These are phyloP conservation scores for Phlebopus sp. DNA, from an alignment of 1,284 basidiomycete species.

Conservation along the genomic window DNA sequence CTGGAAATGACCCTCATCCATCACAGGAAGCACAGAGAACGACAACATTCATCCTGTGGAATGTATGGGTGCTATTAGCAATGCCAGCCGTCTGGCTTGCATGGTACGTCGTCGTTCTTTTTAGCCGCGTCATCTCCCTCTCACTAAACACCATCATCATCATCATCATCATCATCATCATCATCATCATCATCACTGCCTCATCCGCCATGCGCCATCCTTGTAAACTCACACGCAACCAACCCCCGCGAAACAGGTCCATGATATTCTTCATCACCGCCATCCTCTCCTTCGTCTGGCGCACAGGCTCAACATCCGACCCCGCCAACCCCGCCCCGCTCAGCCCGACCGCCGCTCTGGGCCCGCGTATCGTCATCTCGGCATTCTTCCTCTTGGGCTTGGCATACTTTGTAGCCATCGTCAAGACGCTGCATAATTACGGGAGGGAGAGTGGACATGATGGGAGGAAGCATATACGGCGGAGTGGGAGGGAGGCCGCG, in stretches of 20 bases:
- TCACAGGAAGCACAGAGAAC: constrained; percentile 67
- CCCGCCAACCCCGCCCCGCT: constrained; percentile 35
- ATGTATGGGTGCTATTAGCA: constrained; percentile 75
- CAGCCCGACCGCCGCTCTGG: constrained; percentile 38
- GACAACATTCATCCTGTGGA: constrained; percentile 69
- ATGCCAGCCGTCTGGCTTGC: constrained; percentile 74
- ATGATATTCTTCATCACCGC: constrained; percentile 66
- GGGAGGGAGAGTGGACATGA: constrained; percentile 29
- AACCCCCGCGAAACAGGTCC: constrained; percentile 41
- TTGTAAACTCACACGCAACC: too few relatives aligned
- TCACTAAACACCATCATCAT: not conserved
- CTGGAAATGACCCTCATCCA: not conserved
- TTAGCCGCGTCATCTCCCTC: not conserved
- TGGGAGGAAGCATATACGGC: not conserved
- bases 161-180: constrained; percentile 10
- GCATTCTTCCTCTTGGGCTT: constrained; percentile 56
- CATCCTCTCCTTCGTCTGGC: constrained; percentile 74
- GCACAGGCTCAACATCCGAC: constrained; percentile 53
- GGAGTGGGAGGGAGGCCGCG: not conserved
- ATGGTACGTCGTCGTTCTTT: constrained; percentile 43
- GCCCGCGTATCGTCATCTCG: constrained; percentile 57
- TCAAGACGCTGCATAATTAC: constrained; percentile 61
- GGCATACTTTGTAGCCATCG: constrained; percentile 59
- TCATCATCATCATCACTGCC: not conserved
- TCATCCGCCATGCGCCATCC: too few relatives aligned